Base-by-base conservation (phyloP, 2,329 filamentous ascomycete genomes). In the Colletotrichum magnum region DNA sequence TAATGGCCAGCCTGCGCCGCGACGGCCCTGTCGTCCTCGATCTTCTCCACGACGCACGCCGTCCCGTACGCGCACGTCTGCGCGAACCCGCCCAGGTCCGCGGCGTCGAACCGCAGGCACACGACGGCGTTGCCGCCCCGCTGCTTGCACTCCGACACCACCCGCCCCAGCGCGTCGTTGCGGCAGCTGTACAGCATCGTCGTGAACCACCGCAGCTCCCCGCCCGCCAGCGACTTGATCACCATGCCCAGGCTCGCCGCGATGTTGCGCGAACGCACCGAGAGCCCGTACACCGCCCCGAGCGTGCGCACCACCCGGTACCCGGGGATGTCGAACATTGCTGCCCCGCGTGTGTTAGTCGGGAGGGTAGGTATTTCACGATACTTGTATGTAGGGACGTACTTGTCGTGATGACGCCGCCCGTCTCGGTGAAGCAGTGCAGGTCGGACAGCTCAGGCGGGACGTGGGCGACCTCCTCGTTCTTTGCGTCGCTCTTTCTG, bases 281-380 rank as follows among this genome's bases (percentile, higher is more conserved):
- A 87, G 51, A 89, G 81, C 10, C 87, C 87, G 77, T 87, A 89
- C 36, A 89, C 85, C 7, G 87, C 85, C 62, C 89, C 89, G 6
- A 91, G 84, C 1, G 89, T 85, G 61, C 82, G 82, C 45, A 86
- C 84, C 56, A 90, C 81, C 71, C 85, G 86, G 77, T 90, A 90
- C 7, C 88, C 88, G 0, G 88, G 88, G 24, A 91, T 79, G 74
- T 90, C 88, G 78, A 87, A 88, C 88, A 90, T 90, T 61, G 89
- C 80, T 82, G 12, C 10, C 43, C 7, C 51, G 52, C 64, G 39
- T 21, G 15, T 5, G 18, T 39, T 4, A 41, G 53, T 13, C 39
- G 45, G n/a, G n/a, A 18, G n/a, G 16, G 45, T 32, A 32, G 28
- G 28, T 4, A 32, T 6, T 32, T 32, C 7, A 9, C 6, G 28